A percentile compares a stretch with the other conserved stretches of the same genome.
Evolutionary conservation across 2,329 filamentous ascomycete genomes (phyloP).

Genomic region (Basipetospora chlamydospora): DNA sequence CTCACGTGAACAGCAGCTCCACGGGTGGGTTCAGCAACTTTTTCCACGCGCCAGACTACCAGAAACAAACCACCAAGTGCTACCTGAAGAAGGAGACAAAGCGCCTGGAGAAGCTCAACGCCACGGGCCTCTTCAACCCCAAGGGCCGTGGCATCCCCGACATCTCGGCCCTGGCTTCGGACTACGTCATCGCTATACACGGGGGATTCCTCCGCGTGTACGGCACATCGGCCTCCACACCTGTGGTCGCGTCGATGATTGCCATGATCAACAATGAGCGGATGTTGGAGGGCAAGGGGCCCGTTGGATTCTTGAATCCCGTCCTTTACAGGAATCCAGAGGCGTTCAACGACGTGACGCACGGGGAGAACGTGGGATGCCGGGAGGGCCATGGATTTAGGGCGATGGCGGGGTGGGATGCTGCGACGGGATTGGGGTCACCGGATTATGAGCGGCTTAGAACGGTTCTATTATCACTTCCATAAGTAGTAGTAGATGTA

Average conservation of each 20-base stretch:
- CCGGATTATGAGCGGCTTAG: no score
- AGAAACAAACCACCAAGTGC: conserved; percentile 12
- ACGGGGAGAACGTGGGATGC: conserved; percentile 6
- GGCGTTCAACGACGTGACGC: conserved; percentile 6
- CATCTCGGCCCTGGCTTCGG: conserved; percentile 29
- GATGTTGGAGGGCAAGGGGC: conserved; percentile 16
- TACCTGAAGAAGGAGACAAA: conserved; percentile 16
- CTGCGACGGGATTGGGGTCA: conserved; percentile 6
- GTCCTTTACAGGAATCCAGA: conserved; percentile 6
- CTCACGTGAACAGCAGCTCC: background rate
- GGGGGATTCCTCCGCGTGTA: background rate
- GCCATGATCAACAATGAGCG: conserved; percentile 11
- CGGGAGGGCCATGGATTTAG: background rate
- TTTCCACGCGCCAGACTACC: conserved; percentile 16
- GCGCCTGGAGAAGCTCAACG: conserved; percentile 19
- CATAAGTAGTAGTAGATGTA: no score
- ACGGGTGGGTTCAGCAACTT: conserved; percentile 22
- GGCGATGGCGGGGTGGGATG: conserved; percentile 7
- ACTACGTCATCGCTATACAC: conserved; percentile 20
- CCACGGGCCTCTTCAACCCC: conserved; percentile 16
- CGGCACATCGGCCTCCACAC: conserved; percentile 11
- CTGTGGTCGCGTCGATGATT: conserved; percentile 11
- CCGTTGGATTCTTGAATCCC: conserved; percentile 19
- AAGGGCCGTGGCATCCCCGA: conserved; percentile 23
- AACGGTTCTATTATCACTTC: no score